Evolutionary conservation across 2,329 filamentous ascomycete genomes (phyloP).

Genomic region (Fusarium verrucosum): DNA sequence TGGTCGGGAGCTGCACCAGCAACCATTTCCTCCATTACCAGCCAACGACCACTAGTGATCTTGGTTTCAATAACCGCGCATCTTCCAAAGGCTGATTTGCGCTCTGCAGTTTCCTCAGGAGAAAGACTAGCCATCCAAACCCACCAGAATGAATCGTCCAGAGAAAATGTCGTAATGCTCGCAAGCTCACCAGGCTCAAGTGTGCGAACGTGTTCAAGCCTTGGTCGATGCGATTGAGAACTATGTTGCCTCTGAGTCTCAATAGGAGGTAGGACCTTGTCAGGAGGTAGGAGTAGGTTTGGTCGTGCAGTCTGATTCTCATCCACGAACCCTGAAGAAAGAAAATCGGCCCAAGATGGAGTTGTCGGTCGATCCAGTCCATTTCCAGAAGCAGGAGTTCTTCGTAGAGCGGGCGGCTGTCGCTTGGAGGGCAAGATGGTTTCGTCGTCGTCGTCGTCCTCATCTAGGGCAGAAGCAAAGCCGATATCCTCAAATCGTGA

Average conservation of each 20-base stretch:
- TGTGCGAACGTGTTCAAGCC: constrained; percentile 71
- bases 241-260: constrained; percentile 78
- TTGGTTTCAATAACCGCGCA: constrained; percentile 92
- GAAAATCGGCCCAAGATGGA: constrained; percentile 97
- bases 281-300: constrained; percentile 84
- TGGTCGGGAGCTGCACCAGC: constrained; percentile 90
- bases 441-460: constrained; percentile 73
- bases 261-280: constrained; percentile 90
- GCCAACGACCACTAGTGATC: constrained; percentile 84
- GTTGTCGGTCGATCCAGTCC: constrained; percentile 86
- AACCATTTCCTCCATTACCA: constrained; percentile 95
- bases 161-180: constrained; percentile 83
- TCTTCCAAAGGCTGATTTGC: constrained; percentile 93
- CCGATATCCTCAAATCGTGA: constrained; percentile 96
- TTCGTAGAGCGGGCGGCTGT: constrained; percentile 62
- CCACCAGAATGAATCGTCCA: constrained; percentile 99
- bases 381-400: constrained; percentile 73
- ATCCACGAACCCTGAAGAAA: constrained; percentile 91
- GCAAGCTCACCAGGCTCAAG: constrained; percentile 94
- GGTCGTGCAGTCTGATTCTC: constrained; percentile 67
- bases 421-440: constrained; percentile 53
- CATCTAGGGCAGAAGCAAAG: constrained; percentile 79
- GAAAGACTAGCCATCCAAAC: constrained; percentile 98
- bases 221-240: constrained; percentile 83
- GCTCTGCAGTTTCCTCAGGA: constrained; percentile 82